phyloP scores from a whole-genome alignment of 2,329 filamentous ascomycete genomes.

The Balansia obtecta region DNA sequence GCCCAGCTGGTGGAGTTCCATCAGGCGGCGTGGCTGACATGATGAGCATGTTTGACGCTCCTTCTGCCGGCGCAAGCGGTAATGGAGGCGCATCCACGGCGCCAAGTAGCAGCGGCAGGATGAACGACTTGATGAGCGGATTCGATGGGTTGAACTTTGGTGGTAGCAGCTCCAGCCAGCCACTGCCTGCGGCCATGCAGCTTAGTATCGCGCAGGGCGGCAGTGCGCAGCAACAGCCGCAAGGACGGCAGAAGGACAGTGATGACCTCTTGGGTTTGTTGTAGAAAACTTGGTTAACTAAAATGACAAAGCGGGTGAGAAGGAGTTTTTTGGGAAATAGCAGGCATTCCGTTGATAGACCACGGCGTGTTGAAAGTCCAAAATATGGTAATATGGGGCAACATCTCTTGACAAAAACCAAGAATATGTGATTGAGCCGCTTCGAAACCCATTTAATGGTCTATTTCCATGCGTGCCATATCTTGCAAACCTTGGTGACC shows the following conservation, averaged over 20 bases:
- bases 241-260: slow-evolving; percentile 36
- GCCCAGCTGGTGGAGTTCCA: slow-evolving; percentile 35
- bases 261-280: slow-evolving; percentile 44
- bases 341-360: slow-evolving; percentile 1
- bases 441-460: no score
- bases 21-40: slow-evolving; percentile 47
- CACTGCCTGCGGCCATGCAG: slow-evolving; percentile 52
- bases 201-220: slow-evolving; percentile 26
- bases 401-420: background rate
- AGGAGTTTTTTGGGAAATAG: background rate
- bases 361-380: background rate
- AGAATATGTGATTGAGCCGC: no score
- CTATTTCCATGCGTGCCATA: no score
- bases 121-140: slow-evolving; percentile 84
- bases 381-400: background rate
- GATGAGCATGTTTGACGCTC: slow-evolving; percentile 59
- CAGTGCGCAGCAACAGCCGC: slow-evolving; percentile 16
- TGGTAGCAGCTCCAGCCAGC: slow-evolving; percentile 44
- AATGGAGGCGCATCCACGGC: slow-evolving; percentile 20
- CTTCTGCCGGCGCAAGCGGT: slow-evolving; percentile 35
- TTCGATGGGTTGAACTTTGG: slow-evolving; percentile 68
- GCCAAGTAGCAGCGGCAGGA: slow-evolving; percentile 37
- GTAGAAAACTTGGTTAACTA: slow-evolving; percentile 13
- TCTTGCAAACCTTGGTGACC: no score
- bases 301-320: background rate